Conservation (phyloP, 495 filamentous ascomycete species). For the Aspergillus carlsbadensis region DNA sequence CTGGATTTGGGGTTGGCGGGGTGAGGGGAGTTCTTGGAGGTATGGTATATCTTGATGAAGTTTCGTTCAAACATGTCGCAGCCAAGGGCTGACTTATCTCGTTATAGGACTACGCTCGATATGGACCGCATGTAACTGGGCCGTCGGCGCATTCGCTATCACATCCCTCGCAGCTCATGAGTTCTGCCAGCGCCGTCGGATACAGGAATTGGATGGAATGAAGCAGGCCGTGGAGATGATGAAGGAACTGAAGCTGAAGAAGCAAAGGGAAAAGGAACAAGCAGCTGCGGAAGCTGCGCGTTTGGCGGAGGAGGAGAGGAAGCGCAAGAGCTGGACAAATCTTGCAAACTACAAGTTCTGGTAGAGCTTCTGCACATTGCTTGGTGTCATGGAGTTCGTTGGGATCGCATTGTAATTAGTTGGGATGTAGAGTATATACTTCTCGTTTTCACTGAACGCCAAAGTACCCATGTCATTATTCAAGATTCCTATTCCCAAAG, state of each 20-base stretch:
- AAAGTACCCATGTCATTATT: constrained; percentile 12
- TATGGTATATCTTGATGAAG: constrained; percentile 34
- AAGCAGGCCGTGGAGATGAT: constrained; percentile 78
- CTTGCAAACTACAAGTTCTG: constrained; percentile 51
- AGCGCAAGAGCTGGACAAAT: constrained; percentile 55
- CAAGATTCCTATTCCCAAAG: background rate
- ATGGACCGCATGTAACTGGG: constrained; percentile 73
- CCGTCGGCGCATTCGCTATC: constrained; percentile 69
- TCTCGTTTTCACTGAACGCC: constrained; percentile 11
- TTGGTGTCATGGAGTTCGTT: constrained; percentile 41
- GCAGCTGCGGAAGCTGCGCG: constrained; percentile 45
- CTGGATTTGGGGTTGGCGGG: constrained; percentile 71
- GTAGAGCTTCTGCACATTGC: constrained; percentile 29
- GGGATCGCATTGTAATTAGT: constrained; percentile 35
- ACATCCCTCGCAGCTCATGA: constrained; percentile 69
- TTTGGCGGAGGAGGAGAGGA: constrained; percentile 47
- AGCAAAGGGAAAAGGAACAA: constrained; percentile 63
- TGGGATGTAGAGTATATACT: constrained; percentile 25
- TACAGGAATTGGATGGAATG: constrained; percentile 73
- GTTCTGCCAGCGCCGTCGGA: constrained; percentile 71
- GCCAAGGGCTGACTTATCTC: constrained; percentile 11
- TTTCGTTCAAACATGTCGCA: background rate
- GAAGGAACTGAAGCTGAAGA: constrained; percentile 66
- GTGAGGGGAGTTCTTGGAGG: constrained; percentile 72
- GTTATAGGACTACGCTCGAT: constrained; percentile 42